Evolutionary conservation across 768 basidiomycete genomes (phyloP).

Genomic region (Collybiopsis confluens): DNA sequence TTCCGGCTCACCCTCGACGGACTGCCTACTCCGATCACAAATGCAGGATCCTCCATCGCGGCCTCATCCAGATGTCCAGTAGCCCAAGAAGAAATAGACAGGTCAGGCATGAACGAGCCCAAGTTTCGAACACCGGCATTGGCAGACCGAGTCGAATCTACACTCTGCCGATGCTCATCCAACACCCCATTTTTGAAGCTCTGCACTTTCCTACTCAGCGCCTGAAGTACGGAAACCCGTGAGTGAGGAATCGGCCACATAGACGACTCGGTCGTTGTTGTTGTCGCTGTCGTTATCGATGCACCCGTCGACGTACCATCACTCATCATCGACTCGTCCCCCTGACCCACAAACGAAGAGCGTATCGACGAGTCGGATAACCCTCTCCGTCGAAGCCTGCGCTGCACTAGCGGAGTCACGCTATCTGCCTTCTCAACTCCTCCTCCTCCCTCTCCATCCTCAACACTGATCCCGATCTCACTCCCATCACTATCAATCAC

Average conservation of each 20-base stretch:
- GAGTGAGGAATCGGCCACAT: slow-evolving; percentile 10
- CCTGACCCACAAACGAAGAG: slow-evolving; percentile 69
- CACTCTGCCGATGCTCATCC: not conserved
- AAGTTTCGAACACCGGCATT: too few species aligned
- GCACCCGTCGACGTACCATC: not conserved
- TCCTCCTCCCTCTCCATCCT: slow-evolving; percentile 34
- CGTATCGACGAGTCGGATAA: slow-evolving; percentile 91
- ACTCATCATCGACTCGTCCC: slow-evolving; percentile 23
- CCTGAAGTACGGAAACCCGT: slow-evolving; percentile 46
- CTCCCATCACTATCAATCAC: slow-evolving; percentile 5
- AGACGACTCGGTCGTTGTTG: not conserved
- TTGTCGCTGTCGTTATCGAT: slow-evolving; percentile 27
- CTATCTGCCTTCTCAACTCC: slow-evolving; percentile 37
- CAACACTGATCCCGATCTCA: slow-evolving; percentile 10
- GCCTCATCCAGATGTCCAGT: slow-evolving; percentile 18
- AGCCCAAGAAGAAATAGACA: slow-evolving; percentile 26
- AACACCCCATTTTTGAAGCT: slow-evolving; percentile 30
- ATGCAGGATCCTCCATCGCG: not conserved
- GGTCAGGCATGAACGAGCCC: slow-evolving; percentile 16
- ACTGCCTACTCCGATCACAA: slow-evolving; percentile 8
- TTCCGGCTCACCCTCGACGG: not conserved
- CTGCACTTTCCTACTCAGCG: slow-evolving; percentile 50
- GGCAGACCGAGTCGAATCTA: too few species aligned
- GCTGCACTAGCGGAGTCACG: slow-evolving; percentile 54
- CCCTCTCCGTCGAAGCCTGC: slow-evolving; percentile 71